Conservation (phyloP, 371 early-diverging fungal genomes). For the Mycotypha africana region DNA sequence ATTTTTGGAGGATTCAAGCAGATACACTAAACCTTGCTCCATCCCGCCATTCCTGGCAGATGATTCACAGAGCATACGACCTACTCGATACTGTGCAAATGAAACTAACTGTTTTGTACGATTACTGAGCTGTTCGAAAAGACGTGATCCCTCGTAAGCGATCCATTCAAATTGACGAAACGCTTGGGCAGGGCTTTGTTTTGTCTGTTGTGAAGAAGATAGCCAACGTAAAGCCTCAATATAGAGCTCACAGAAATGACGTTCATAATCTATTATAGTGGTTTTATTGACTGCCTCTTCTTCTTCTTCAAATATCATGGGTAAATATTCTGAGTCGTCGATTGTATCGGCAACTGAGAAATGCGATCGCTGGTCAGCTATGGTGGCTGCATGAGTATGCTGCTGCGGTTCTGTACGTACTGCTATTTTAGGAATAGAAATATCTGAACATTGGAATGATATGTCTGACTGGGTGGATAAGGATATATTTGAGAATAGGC, state of each 20-base stretch:
- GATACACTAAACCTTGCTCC: constrained; percentile 9
- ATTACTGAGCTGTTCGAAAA: constrained; percentile 2
- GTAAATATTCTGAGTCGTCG: too few relatives aligned
- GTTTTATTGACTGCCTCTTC: too few relatives aligned
- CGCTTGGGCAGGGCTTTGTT: constrained; percentile 10
- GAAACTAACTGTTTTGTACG: constrained; percentile 4
- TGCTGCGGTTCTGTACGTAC: constrained; percentile 7
- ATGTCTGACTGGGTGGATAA: too few relatives aligned
- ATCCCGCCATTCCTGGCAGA: background rate
- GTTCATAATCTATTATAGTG: constrained; percentile 1
- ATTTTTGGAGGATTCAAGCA: constrained; percentile 6
- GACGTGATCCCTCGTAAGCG: constrained; percentile 4
- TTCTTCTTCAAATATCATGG: too few relatives aligned
- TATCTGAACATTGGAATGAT: constrained; percentile 5
- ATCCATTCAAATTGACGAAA: constrained; percentile 9
- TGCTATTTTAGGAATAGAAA: constrained; percentile 17
- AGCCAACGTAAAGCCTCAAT: constrained; percentile 1
- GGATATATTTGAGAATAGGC: too few relatives aligned
- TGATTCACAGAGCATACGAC: constrained; percentile 14
- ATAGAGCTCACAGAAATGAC: constrained; percentile 1
- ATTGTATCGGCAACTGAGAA: too few relatives aligned
- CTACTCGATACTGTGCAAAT: constrained; percentile 17
- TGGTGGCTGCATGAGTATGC: too few relatives aligned
- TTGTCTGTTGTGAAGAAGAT: too few relatives aligned
- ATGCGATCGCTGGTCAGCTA: too few relatives aligned